Base-by-base conservation (phyloP, 2,329 filamentous ascomycete species). In the Ophiobolus disseminans region DNA sequence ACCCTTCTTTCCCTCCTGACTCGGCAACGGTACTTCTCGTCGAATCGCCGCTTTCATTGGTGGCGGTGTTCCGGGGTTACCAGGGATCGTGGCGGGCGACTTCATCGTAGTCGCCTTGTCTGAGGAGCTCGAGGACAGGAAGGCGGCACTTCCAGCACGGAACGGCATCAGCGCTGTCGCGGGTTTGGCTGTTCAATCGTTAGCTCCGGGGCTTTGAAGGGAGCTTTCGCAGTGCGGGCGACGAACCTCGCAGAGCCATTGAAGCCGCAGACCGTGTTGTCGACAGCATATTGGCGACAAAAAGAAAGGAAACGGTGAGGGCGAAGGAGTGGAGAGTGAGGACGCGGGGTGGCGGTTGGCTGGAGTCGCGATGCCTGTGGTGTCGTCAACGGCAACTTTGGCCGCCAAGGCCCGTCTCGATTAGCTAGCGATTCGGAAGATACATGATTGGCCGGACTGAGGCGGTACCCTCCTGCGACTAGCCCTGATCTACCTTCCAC, bases 1-100 rank as follows among this genome's bases (percentile, higher is more conserved):
- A 64, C 89, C 86, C 80, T 93, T 90, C 75, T 87, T 90, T 58
- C 81, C 81, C 75, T 91, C 87, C 77, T 95, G 86, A 74, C 88
- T 92, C 57, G 88, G 79, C 51, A 94, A 80, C 56, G 85, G 86
- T 48, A 94, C 89, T 76, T 93, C 88, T 51, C 67, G 68, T 71
- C 82, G 83, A 64, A n/a, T n/a, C n/a, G 86, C 84, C 63, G 78
- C 78, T 66, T 81, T 82, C 76, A 81, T 76, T 30, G 78, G 77
- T 28, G 75, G 75, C 48, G 78, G 76, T 60, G 75, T 78, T 70
- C 76, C 79, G 69, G 76, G 81, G 72, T 69, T 86, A 62, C 76
- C 82, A 72, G 71, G 71, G 32, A 83, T 77, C 50, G 80, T 78
- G 50, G 78, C 78, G 31, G 72, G 74, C 51, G 62, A 83, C 78